Conservation (phyloP, 371 early-diverging fungal species). For the Mucor circinelloides region DNA sequence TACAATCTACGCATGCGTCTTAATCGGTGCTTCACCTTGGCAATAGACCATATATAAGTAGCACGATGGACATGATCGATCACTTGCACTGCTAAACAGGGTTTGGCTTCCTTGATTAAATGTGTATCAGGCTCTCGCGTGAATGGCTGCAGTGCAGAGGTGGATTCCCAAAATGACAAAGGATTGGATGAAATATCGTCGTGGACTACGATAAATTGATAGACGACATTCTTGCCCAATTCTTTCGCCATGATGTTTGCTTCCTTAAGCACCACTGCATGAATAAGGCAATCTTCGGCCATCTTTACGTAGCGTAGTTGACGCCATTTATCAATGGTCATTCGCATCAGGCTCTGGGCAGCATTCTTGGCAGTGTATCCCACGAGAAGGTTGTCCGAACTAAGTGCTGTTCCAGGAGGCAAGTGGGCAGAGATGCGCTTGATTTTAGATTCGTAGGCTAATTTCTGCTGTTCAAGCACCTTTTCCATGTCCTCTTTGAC, state of each 20-base stretch:
- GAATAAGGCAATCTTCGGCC: conserved; percentile 65
- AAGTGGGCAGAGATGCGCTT: conserved; percentile 46
- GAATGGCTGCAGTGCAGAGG: conserved; percentile 35
- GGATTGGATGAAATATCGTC: conserved; percentile 48
- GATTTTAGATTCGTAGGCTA: conserved; percentile 55
- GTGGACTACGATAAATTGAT: conserved; percentile 75
- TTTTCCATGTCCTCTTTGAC: conserved; percentile 55
- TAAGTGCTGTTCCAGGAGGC: conserved; percentile 33
- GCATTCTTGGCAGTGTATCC: conserved; percentile 39
- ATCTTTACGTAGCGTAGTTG: conserved; percentile 63
- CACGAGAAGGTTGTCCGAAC: conserved; percentile 36
- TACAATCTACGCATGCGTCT: conserved; percentile 75
- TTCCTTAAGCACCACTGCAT: conserved; percentile 74
- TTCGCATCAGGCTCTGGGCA: conserved; percentile 42
- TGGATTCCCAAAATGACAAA: conserved; percentile 65
- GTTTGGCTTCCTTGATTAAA: conserved; percentile 46
- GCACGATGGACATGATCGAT: conserved; percentile 67
- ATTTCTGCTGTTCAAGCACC: conserved; percentile 51
- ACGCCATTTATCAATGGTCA: conserved; percentile 54
- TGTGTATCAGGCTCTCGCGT: conserved; percentile 47
- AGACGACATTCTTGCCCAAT: conserved; percentile 71
- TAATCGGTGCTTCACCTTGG: conserved; percentile 61
- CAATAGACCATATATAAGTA: conserved; percentile 75
- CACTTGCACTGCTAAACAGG: conserved; percentile 67
- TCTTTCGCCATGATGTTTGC: conserved; percentile 85